Evolutionary conservation across 805 yeast genomes (phyloP).

Genomic region (Spencermartinsiella europaea): DNA sequence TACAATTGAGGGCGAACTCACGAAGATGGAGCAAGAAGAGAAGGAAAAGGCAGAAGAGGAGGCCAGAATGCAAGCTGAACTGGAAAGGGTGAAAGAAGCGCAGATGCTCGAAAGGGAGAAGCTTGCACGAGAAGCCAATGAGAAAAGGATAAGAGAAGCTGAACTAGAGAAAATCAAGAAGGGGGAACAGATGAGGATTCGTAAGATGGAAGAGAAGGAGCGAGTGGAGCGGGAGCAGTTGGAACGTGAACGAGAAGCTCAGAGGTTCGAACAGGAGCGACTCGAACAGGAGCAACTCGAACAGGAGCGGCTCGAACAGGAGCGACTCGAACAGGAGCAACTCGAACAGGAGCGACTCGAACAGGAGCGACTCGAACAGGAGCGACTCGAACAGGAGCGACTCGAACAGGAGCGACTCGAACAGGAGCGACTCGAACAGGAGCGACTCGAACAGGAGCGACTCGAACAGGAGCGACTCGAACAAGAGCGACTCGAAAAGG

Average conservation of each 20-base stretch:
- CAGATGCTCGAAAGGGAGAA: background rate
- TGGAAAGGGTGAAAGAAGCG: background rate
- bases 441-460: background rate
- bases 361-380: background rate
- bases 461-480: background rate
- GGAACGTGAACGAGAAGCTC: background rate
- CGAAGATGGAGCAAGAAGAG: background rate
- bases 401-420: background rate
- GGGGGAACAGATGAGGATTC: background rate
- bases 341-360: background rate
- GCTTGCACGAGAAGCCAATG: background rate
- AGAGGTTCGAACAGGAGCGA: background rate
- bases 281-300: background rate
- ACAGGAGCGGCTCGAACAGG: background rate
- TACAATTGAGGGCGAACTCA: background rate
- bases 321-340: background rate
- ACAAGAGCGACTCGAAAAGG: background rate
- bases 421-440: background rate
- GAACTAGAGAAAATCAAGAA: background rate
- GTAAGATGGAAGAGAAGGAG: background rate
- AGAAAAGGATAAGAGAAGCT: background rate
- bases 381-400: background rate
- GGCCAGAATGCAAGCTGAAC: background rate
- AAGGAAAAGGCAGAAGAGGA: constrained; percentile 9
- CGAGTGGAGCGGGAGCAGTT: background rate